Evolutionary conservation across 176 grass and related monocot genomes (phyloP).

Genomic region (Microstegium vimineum): DNA sequence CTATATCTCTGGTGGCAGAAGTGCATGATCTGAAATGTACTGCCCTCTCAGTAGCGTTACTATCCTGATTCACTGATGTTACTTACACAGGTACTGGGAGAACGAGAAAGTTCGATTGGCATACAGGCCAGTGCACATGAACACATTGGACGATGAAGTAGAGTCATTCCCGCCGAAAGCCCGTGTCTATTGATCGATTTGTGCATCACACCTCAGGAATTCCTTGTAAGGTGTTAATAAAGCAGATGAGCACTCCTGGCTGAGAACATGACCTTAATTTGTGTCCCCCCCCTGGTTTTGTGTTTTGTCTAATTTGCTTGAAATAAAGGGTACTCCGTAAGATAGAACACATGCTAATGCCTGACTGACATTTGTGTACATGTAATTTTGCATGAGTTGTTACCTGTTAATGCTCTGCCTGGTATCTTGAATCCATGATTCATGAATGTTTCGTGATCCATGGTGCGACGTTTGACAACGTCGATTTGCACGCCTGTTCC

Average conservation of each 20-base stretch:
- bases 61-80: not conserved
- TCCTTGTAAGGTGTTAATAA: slow-evolving; percentile 35
- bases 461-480: not conserved
- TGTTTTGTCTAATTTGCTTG: slow-evolving; percentile 11
- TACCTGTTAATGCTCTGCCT: not conserved
- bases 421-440: not conserved
- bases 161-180: slow-evolving; percentile 90
- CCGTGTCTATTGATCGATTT: slow-evolving; percentile 63
- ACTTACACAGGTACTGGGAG: slow-evolving; percentile 65
- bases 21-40: too few relatives aligned
- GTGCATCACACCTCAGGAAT: not conserved
- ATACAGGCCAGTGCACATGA: slow-evolving; percentile 85
- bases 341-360: not conserved
- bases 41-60: not conserved
- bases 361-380: not conserved
- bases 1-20: not conserved
- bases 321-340: slow-evolving; percentile 27
- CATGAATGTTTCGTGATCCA: not conserved
- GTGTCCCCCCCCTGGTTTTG: not conserved
- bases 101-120: slow-evolving; percentile 74
- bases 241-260: slow-evolving; percentile 26
- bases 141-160: slow-evolving; percentile 69
- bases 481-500: not conserved
- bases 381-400: not conserved
- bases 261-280: not conserved